These are phyloP conservation scores for Trichoderma hamatum DNA, from an alignment of 2,329 filamentous ascomycete species.

Conservation along the genomic window DNA sequence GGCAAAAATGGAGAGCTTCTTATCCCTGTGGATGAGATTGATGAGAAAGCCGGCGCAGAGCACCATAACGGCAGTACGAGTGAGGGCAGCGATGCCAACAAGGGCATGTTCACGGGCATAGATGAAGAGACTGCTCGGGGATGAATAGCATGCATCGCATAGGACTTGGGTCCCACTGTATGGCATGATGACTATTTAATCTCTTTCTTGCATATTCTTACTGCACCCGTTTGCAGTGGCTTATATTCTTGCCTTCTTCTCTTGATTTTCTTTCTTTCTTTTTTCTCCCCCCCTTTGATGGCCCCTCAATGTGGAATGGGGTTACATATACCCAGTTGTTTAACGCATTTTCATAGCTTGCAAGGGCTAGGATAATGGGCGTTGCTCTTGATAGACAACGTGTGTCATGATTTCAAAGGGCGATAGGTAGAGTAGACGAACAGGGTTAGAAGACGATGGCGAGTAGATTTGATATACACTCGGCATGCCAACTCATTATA, in stretches of 20 bases:
- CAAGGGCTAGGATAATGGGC: background rate
- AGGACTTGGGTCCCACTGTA: background rate
- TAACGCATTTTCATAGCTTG: background rate
- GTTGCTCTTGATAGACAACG: background rate
- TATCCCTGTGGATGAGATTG: conserved; percentile 48
- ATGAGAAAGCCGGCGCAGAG: conserved; percentile 41
- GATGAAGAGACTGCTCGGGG: conserved; percentile 43
- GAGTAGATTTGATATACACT: background rate
- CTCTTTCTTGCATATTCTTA: background rate
- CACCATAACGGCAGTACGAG: conserved; percentile 38
- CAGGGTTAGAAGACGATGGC: background rate
- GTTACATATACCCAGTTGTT: conserved; percentile 11
- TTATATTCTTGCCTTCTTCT: background rate
- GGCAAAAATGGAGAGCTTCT: conserved; percentile 63
- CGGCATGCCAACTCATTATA: background rate
- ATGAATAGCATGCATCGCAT: conserved; percentile 19
- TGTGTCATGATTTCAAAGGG: background rate
- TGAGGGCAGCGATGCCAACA: conserved; percentile 31
- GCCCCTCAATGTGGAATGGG: background rate
- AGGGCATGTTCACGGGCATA: conserved; percentile 36
- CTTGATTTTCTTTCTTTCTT: background rate
- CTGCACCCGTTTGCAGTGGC: background rate
- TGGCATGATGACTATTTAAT: background rate
- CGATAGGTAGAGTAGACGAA: conserved; percentile 8
- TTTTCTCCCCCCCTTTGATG: background rate